Conservation (phyloP, 2,329 filamentous ascomycete genomes). For the Fusarium mangiferae region DNA sequence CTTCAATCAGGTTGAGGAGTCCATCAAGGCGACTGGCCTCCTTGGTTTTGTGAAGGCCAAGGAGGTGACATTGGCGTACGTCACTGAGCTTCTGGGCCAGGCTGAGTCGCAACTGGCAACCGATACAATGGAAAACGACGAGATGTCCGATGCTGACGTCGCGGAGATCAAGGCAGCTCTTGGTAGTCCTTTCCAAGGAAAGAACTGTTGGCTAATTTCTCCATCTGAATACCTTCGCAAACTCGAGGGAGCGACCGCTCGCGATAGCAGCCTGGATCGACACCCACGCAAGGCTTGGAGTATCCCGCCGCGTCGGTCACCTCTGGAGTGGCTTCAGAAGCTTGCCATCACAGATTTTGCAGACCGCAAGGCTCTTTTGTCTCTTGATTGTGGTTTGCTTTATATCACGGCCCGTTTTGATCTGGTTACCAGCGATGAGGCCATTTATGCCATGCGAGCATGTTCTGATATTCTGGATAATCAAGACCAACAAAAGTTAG, state of each 20-base stretch:
- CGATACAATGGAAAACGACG: neutral
- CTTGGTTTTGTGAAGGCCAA: neutral
- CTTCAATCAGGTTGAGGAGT: neutral
- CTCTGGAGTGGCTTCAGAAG: neutral
- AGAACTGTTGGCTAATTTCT: neutral
- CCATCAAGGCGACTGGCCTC: neutral
- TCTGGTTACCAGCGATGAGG: no score
- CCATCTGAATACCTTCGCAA: neutral
- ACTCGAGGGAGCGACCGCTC: neutral
- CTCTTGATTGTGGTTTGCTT: no score
- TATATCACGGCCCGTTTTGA: no score
- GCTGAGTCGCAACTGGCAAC: neutral
- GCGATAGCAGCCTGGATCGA: neutral
- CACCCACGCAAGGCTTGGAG: rapidly evolving
- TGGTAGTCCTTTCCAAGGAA: neutral
- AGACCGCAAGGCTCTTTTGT: no score
- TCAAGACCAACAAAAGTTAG: no score
- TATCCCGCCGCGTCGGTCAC: neutral
- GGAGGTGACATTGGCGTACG: neutral
- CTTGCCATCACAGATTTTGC: neutral
- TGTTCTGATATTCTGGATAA: no score
- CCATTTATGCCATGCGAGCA: no score
- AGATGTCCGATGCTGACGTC: neutral
- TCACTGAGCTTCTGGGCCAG: neutral
- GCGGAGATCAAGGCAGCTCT: neutral